These are phyloP conservation scores for Brassica hybrid DNA, from an alignment of 441 rosid species.

Conservation along the genomic window DNA sequence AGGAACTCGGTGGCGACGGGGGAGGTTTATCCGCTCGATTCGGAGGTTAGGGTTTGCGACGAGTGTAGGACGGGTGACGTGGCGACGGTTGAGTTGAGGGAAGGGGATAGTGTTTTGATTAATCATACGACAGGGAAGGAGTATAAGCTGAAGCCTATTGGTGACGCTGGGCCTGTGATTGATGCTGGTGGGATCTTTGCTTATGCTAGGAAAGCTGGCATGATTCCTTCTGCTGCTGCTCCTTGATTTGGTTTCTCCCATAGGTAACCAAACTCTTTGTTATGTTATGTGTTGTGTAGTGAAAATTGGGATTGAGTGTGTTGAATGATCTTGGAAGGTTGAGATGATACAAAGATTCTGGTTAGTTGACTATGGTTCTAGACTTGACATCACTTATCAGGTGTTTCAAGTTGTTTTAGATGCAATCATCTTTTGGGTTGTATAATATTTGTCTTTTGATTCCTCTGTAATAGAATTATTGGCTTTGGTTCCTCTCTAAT, in stretches of 20 bases:
- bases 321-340: neutral
- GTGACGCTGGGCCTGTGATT: slow-evolving; percentile 91
- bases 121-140: slow-evolving; percentile 87
- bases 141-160: slow-evolving; percentile 79
- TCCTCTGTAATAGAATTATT: neutral
- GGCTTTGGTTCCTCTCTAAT: neutral
- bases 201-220: slow-evolving; percentile 80
- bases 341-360: neutral
- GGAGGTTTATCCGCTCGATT: slow-evolving; percentile 81
- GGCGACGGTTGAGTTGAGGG: slow-evolving; percentile 68
- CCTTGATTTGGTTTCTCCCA: neutral
- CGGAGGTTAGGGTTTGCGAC: slow-evolving; percentile 80
- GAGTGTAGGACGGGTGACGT: slow-evolving; percentile 84
- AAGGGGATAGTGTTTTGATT: slow-evolving; percentile 62
- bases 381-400: neutral
- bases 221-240: slow-evolving; percentile 60
- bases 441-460: neutral
- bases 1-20: slow-evolving; percentile 88
- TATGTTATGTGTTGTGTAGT: neutral
- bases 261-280: neutral
- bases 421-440: too few species aligned
- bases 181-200: slow-evolving; percentile 97
- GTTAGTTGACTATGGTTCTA: neutral
- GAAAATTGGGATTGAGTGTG: neutral
- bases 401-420: neutral